Evolutionary conservation across 768 basidiomycete species (phyloP), one percentile per base, ranked within the genome.

Genomic region (Calocera cornea): DNA sequence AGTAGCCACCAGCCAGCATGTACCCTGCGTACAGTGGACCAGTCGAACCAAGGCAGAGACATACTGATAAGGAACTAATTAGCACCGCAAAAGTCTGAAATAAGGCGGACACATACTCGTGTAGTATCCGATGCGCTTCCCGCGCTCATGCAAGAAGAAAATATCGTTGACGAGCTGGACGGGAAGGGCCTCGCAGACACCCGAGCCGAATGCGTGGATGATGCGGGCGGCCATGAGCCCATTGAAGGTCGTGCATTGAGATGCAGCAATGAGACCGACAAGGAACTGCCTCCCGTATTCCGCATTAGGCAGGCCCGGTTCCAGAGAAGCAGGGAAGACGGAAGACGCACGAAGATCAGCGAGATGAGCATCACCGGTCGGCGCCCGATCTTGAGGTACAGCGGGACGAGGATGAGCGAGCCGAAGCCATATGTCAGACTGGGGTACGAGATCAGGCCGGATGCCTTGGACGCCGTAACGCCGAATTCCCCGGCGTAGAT

Each of bases 161-260:
- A 66, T 66, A 36, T 66, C 65, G 65, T 66, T 66, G 33, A 66
- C 65, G 5, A 66, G 65, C 47, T 66, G 65, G 17, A 66, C 65
- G 1, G 65, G 65, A 16, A 66, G 44, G 2, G 65, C 41, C 47
- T 66, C 65, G 44, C 65, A 66, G 17, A 66, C 65, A 49, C 65
- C 65, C 17, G 65, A 66, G 19, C 65, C 65, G 27, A 66, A 66
- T 27, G 41, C 65, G 41, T 66, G 65, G 44, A 66, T 66, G 19
- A 66, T 40, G 12, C 65, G 65, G 29, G 65, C 41, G 24, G 34
- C 65, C 65, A 66, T 66, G 11, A 66, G 65, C 14, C 65, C 65
- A n/a, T 29, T 34, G 65, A 41, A 66, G 2, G 65, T 66, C 29
- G 65, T 66, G 16, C 41, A 44, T 34, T 49, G 41, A 2, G 65